phyloP scores from a whole-genome alignment of 139 green algal species.

The Haematococcus lacustris region DNA sequence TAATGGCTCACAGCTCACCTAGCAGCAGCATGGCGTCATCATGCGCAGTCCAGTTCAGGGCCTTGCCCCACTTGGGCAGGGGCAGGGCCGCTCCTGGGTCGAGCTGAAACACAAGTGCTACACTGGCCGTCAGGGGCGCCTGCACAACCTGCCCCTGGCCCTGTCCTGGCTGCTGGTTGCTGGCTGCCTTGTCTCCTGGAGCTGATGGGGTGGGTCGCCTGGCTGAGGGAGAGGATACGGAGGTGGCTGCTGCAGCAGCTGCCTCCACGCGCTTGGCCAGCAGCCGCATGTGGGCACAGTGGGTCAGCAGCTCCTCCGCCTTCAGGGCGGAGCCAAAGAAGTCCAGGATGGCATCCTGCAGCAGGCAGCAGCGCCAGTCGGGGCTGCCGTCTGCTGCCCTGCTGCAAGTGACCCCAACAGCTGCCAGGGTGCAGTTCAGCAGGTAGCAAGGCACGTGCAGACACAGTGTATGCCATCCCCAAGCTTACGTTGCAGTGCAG shows the following conservation, averaged over 20 bases:
- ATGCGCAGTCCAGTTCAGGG: constrained; percentile 47
- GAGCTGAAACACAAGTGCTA: constrained; percentile 39
- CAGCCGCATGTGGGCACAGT: constrained; percentile 46
- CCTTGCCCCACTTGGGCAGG: constrained; percentile 61
- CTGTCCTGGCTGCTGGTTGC: not conserved
- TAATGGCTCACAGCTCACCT: constrained; percentile 36
- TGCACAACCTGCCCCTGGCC: constrained; percentile 4
- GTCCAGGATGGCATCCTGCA: constrained; percentile 69
- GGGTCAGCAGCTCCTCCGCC: constrained; percentile 60
- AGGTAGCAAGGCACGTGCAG: no score
- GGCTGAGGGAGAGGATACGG: not conserved
- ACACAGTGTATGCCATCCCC: not conserved
- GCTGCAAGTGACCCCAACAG: no score
- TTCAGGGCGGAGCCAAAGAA: constrained; percentile 86
- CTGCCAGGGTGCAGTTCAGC: no score
- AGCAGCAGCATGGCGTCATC: constrained; percentile 83
- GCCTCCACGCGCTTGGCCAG: constrained; percentile 37
- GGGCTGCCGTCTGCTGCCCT: no score
- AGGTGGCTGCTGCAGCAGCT: not conserved
- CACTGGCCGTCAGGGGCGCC: constrained; percentile 9
- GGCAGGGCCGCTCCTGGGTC: constrained; percentile 27
- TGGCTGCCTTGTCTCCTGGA: no score
- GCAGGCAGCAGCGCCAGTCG: not conserved
- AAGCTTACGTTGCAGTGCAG: not conserved
- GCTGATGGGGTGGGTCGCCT: no score